Base-by-base conservation (phyloP, 805 yeast species). In the Saccharomycopsis amapae region DNA sequence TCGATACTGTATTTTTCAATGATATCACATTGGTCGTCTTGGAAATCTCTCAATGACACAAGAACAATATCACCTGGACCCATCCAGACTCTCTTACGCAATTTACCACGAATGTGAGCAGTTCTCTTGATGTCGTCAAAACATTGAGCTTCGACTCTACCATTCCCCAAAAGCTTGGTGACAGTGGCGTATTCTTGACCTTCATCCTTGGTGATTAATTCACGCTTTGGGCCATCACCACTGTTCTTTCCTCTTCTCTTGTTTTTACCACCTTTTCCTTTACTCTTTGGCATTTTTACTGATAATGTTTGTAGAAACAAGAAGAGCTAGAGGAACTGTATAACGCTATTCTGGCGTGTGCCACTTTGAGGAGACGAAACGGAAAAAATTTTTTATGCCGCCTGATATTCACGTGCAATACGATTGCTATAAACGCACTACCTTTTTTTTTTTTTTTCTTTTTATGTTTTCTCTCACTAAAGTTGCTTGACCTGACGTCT, bases 11-110 rank as follows among this genome's bases (percentile, higher is more conserved):
- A 93, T 70, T 93, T 93, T 67, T 90, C 94, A 48, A 93, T 90
- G 56, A 93, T 97, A 65, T 93, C 99, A 73, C 97, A 93, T 66
- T 85, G 95, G 53, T 86, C 96, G 61, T 90, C 97, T 70, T 93
- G 97, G 79, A 93, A 93, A 62, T 93, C 99, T 76, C 99, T 88
- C 59, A 93, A 78, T 5, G 96, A 89, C 40, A 90, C 93, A 62
- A 93, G 73, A 57, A 93, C 87, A 58, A 93, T 93, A 65, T 93
- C 99, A 72, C 98, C 98, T 67, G 88, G 97, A 40, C 85, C 85
- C 88, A 93, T 89, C 99, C 99, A 93, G 51, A 93, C 98, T 78
- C 90, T 93, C 83, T 93, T 93, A 78, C 99, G 85, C 71, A 93
- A 78, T 65, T 93, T 93, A 60, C 99, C 99, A 76, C 99, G 85